A percentile compares a stretch with the other conserved stretches of the same genome.
phyloP scores from a whole-genome alignment of 2,329 filamentous ascomycete species.

The Coniochaeta sp. region DNA sequence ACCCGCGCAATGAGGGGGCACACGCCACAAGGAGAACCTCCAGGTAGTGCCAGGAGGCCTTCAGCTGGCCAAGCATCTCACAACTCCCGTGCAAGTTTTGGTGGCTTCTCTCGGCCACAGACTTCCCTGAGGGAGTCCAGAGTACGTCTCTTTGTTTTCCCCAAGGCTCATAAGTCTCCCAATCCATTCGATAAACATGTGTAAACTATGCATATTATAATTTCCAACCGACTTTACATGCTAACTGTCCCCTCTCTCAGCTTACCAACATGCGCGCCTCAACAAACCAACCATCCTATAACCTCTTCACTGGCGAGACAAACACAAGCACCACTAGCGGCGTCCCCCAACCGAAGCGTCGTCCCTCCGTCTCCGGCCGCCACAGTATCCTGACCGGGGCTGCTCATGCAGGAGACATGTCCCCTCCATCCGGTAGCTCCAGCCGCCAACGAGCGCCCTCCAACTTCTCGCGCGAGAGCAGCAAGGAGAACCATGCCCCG shows the following conservation, averaged over 20 bases:
- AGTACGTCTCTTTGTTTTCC: constrained; percentile 12
- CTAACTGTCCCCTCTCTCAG: neutral
- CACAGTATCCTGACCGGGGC: neutral
- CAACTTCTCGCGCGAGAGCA: constrained; percentile 46
- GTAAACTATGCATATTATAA: neutral
- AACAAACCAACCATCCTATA: constrained; percentile 25
- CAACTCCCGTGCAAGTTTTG: neutral
- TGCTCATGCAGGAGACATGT: neutral
- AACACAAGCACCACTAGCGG: constrained; percentile 7
- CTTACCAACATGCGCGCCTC: constrained; percentile 15
- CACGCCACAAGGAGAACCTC: constrained; percentile 18
- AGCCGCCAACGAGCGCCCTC: constrained; percentile 22
- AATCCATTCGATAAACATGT: neutral
- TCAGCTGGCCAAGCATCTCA: neutral
- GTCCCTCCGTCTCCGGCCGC: constrained; percentile 8
- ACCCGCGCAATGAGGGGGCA: constrained; percentile 9
- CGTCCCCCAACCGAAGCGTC: constrained; percentile 12
- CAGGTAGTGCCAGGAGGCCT: constrained; percentile 15
- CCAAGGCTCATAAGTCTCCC: too few relatives aligned
- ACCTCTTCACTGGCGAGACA: constrained; percentile 28
- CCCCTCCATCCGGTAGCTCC: constrained; percentile 8
- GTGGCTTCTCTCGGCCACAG: constrained; percentile 16
- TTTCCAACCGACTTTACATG: too few relatives aligned
- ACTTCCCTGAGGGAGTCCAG: constrained; percentile 19
- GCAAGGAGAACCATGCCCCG: constrained; percentile 52